These are phyloP conservation scores for Anthracocystis walkeri DNA, from an alignment of 1,284 basidiomycete genomes.

Conservation along the genomic window DNA sequence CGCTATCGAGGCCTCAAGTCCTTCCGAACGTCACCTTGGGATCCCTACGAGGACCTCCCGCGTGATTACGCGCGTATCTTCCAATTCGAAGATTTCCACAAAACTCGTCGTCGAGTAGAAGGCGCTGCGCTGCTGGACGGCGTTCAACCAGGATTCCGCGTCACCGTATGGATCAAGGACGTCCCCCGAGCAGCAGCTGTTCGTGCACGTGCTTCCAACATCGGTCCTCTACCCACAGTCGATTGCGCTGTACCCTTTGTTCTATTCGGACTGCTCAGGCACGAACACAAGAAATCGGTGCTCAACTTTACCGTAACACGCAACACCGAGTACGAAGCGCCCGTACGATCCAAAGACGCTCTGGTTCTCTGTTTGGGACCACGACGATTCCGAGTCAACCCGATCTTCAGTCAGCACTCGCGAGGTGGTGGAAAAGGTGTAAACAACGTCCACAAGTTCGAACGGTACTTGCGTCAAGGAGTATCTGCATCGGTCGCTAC, in stretches of 20 bases:
- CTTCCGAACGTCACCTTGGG: conserved; percentile 96
- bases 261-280: conserved; percentile 86
- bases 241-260: conserved; percentile 75
- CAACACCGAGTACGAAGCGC: conserved; percentile 92
- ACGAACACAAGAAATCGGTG: conserved; percentile 96
- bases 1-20: conserved; percentile 91
- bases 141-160: conserved; percentile 54
- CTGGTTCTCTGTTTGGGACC: conserved; percentile 90
- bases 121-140: conserved; percentile 66
- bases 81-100: conserved; percentile 93
- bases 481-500: conserved; percentile 78
- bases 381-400: conserved; percentile 83
- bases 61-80: conserved; percentile 94
- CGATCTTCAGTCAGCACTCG: conserved; percentile 91
- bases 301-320: conserved; percentile 92
- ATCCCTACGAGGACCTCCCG: conserved; percentile 95
- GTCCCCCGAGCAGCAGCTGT: conserved; percentile 59
- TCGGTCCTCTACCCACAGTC: conserved; percentile 6
- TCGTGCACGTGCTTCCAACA: conserved; percentile 40
- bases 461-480: conserved; percentile 85
- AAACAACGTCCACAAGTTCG: conserved; percentile 98
- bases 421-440: conserved; percentile 80
- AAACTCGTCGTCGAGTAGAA: conserved; percentile 81
- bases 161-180: conserved; percentile 51
- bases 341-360: conserved; percentile 93